Conservation (phyloP, 805 yeast genomes). For the Vanderwaltozyma verrucispora region DNA sequence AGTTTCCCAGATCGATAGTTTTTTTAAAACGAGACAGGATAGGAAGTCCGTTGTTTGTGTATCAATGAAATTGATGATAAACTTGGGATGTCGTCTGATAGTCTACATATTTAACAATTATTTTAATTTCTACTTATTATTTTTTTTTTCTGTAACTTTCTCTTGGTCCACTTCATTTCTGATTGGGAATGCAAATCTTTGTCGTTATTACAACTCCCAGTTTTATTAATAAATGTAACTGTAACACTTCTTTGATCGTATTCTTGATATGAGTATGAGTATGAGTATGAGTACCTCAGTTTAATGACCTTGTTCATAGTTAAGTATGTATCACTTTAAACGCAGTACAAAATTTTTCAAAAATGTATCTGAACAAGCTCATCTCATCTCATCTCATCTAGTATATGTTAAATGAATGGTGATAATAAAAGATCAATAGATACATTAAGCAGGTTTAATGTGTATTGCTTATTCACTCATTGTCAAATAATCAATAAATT, state of each 20-base stretch:
- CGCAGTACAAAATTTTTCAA: background rate
- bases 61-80: conserved; percentile 20
- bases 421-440: background rate
- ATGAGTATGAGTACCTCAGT: no score
- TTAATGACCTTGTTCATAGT: no score
- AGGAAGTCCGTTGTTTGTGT: conserved; percentile 32
- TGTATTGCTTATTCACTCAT: no score
- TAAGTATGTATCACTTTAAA: background rate
- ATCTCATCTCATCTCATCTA: conserved; percentile 11
- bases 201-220: no score
- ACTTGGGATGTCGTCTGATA: conserved; percentile 31
- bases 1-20: conserved; percentile 28
- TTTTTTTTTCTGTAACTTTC: background rate
- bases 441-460: no score
- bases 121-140: background rate
- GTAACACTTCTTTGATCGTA: no score
- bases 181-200: no score
- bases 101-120: conserved; percentile 22
- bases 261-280: no score
- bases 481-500: no score
- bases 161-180: no score
- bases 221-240: no score
- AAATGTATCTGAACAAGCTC: conserved; percentile 7
- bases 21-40: conserved; percentile 21
- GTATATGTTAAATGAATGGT: background rate